Percentiles rank a stretch among this genome's conserved stretches.
These are phyloP conservation scores for Eimeria acervulina DNA, from an alignment of 169 alveolate species.

Conservation along the genomic window DNA sequence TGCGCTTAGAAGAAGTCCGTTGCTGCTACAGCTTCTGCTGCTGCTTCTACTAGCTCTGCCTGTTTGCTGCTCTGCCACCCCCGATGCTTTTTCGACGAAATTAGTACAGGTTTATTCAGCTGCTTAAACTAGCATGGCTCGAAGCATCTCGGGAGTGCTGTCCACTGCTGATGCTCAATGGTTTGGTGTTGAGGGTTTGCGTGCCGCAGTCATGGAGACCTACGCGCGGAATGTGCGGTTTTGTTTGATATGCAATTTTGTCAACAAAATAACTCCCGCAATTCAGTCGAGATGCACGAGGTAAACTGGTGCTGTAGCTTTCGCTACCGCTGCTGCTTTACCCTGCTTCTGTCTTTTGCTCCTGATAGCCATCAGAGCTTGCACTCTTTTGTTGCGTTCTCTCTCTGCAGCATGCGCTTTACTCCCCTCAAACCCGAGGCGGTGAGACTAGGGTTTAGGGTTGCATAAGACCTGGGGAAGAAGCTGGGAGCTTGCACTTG, in stretches of 20 bases:
- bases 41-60: not conserved
- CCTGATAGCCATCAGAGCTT: conserved; percentile 89
- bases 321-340: not conserved
- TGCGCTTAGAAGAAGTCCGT: conserved; percentile 97
- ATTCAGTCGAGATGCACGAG: conserved; percentile 98
- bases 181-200: conserved; percentile 14
- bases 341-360: not conserved
- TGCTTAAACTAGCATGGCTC: not conserved
- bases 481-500: conserved; percentile 77
- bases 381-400: not conserved
- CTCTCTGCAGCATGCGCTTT: conserved; percentile 65
- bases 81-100: not conserved
- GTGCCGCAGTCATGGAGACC: conserved; percentile 96
- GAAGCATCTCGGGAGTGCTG: not conserved
- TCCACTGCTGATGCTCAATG: not conserved
- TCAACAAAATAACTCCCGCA: conserved; percentile 98
- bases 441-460: conserved; percentile 9
- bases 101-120: not conserved
- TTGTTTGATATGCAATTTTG: conserved; percentile 98
- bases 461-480: conserved; percentile 74
- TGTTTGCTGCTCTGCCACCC: not conserved
- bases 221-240: conserved; percentile 98
- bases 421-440: conserved; percentile 73
- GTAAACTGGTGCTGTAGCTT: conserved; percentile 11
- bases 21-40: conserved; percentile 12